Evolutionary conservation across 1,284 basidiomycete species (phyloP).

Genomic region (Thelephora terrestris): DNA sequence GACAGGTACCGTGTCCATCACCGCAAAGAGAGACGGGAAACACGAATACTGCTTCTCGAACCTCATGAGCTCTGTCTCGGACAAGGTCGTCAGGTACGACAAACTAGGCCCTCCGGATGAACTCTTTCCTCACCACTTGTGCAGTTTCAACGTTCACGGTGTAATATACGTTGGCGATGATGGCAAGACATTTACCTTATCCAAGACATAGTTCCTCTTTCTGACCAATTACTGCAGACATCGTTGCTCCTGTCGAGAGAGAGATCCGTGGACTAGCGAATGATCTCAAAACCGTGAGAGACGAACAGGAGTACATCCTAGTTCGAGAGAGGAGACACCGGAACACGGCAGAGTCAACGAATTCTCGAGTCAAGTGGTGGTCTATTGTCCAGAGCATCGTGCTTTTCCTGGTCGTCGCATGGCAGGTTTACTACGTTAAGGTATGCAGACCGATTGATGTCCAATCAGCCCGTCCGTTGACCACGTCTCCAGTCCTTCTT

Average conservation of each 20-base stretch:
- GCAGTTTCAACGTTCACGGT: conserved; percentile 97
- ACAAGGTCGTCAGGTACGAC: conserved; percentile 85
- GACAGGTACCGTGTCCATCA: conserved; percentile 84
- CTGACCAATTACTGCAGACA: conserved; percentile 34
- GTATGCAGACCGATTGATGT: conserved; percentile 32
- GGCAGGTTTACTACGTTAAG: conserved; percentile 98
- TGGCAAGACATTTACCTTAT: conserved; percentile 32
- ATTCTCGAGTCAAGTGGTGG: conserved; percentile 99
- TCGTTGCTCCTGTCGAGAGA: conserved; percentile 89
- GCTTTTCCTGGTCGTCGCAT: conserved; percentile 83
- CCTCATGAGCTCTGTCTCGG: conserved; percentile 89
- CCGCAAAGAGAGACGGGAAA: conserved; percentile 78
- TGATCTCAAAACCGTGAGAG: conserved; percentile 85
- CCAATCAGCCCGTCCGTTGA: conserved; percentile 7
- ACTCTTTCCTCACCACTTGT: not conserved
- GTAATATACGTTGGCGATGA: conserved; percentile 89
- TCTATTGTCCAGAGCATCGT: conserved; percentile 85
- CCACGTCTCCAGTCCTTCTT: conserved; percentile 62
- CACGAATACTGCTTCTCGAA: conserved; percentile 99
- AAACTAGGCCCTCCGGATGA: not conserved
- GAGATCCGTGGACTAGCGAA: conserved; percentile 88
- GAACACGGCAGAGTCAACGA: conserved; percentile 92
- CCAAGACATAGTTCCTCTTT: conserved; percentile 8
- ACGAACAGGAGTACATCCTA: conserved; percentile 98
- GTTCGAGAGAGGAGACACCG: conserved; percentile 89